Evolutionary conservation across 2,329 filamentous ascomycete genomes (phyloP).

Genomic region (Trichoderma oligosporum): DNA sequence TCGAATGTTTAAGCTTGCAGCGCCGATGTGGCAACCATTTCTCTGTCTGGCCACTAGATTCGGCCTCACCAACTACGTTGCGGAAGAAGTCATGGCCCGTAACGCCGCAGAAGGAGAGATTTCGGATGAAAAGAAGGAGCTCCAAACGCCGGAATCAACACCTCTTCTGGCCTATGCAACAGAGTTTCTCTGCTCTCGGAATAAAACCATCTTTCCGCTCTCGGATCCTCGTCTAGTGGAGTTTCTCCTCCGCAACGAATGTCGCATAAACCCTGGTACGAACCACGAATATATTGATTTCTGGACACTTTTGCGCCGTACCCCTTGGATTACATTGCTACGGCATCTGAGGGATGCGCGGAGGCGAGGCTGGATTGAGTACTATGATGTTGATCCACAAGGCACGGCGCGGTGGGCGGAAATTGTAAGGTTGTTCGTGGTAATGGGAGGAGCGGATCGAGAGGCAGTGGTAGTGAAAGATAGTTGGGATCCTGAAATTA

Average conservation of each 20-base stretch:
- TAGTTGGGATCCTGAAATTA: conserved; percentile 31
- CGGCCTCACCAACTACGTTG: conserved; percentile 30
- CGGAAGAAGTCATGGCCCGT: conserved; percentile 23
- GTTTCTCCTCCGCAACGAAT: conserved; percentile 24
- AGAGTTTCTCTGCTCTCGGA: conserved; percentile 34
- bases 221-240: conserved; percentile 30
- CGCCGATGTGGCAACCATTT: conserved; percentile 31
- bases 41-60: conserved; percentile 34
- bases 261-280: conserved; percentile 21
- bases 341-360: conserved; percentile 31
- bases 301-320: conserved; percentile 22
- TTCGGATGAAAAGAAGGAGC: background rate
- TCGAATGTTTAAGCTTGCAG: conserved; percentile 30
- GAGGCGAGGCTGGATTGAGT: conserved; percentile 31
- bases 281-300: conserved; percentile 27
- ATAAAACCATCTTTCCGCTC: conserved; percentile 34
- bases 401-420: conserved; percentile 31
- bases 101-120: background rate
- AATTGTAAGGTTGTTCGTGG: conserved; percentile 29
- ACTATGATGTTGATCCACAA: conserved; percentile 27
- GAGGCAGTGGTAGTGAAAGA: conserved; percentile 28
- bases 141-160: conserved; percentile 22
- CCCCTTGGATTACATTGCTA: conserved; percentile 32
- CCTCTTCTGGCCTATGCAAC: conserved; percentile 33
- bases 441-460: conserved; percentile 27